Conservation (phyloP, 805 yeast species). For the Starmerella gropengiesseri region DNA sequence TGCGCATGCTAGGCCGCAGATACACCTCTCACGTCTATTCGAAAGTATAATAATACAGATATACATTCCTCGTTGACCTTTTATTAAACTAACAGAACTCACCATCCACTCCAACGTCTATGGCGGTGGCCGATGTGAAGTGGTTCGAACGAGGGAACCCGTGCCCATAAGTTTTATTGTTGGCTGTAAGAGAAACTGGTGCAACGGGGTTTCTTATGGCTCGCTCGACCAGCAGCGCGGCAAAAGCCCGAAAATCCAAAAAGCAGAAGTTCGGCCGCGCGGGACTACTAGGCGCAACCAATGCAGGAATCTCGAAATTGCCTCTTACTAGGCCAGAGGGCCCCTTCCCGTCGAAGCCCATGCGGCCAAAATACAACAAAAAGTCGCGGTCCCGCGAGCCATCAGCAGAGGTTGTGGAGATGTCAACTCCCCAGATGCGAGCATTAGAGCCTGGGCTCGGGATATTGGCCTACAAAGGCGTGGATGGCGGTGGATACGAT, state of each 20-base stretch:
- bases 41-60: background rate
- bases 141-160: background rate
- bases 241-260: background rate
- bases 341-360: background rate
- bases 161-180: conserved; percentile 1
- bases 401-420: background rate
- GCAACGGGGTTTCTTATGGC: too few species aligned
- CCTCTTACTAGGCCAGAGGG: background rate
- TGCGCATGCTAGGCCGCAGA: conserved; percentile 31
- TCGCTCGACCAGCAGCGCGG: background rate
- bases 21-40: background rate
- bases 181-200: too few species aligned
- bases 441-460: conserved; percentile 1
- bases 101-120: background rate
- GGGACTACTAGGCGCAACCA: background rate
- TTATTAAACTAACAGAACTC: background rate
- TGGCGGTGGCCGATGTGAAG: background rate
- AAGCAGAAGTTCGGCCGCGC: conserved; percentile 1
- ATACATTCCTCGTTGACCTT: background rate
- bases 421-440: conserved; percentile 3
- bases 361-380: background rate
- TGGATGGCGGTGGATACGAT: background rate
- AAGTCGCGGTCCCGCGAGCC: background rate
- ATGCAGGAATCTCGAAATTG: background rate
- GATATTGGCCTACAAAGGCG: conserved; percentile 1